Conservation (phyloP, 345 rosid genomes). For the Eucalyptus coolabah region DNA sequence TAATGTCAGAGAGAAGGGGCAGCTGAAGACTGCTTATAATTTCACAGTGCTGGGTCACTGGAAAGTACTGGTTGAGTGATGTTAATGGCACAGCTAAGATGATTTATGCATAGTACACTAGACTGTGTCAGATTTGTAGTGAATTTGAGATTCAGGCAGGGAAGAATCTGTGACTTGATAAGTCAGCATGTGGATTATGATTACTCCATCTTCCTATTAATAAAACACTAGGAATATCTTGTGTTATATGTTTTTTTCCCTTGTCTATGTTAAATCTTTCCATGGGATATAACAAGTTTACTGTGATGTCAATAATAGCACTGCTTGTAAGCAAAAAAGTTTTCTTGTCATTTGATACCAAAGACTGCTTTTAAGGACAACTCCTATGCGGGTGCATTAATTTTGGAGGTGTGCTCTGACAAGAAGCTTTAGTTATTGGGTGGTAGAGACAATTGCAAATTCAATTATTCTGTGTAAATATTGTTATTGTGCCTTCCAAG, state of each 20-base stretch:
- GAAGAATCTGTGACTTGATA: neutral
- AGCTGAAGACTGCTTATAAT: neutral
- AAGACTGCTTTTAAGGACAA: constrained; percentile 87
- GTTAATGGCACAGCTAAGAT: neutral
- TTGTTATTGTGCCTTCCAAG: neutral
- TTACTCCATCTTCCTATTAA: neutral
- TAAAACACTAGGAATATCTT: neutral
- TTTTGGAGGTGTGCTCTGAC: constrained; percentile 54
- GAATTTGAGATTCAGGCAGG: neutral
- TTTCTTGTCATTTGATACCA: constrained; percentile 85
- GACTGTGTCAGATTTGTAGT: neutral
- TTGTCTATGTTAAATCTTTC: neutral
- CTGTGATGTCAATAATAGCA: neutral
- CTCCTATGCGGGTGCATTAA: constrained; percentile 77
- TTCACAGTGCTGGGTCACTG: neutral
- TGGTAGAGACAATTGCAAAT: neutral
- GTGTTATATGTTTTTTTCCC: neutral
- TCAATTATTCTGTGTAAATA: neutral
- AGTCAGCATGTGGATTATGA: neutral
- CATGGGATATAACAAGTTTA: neutral
- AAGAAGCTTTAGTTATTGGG: neutral
- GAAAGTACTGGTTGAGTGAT: neutral
- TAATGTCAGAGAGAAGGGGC: neutral
- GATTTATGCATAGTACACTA: neutral
- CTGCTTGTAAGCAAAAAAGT: constrained; percentile 49